These are phyloP conservation scores for Basidiobolus meristosporus DNA, from an alignment of 371 early-diverging fungal genomes.

Conservation along the genomic window DNA sequence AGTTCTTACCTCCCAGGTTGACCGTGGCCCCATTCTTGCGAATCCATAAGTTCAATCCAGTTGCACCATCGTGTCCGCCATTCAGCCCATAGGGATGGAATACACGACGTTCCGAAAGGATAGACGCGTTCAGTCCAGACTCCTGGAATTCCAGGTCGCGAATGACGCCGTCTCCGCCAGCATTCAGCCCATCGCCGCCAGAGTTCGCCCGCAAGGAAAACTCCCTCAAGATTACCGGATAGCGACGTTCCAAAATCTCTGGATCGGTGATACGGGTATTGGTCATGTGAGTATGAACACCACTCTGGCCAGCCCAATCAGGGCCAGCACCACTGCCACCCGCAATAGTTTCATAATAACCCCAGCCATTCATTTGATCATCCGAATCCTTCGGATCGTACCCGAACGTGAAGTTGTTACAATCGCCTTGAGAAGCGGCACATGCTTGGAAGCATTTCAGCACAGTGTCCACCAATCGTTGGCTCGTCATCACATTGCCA, in stretches of 20 bases:
- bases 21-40: slow-evolving; percentile 24
- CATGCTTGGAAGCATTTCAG: slow-evolving; percentile 76
- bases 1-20: slow-evolving; percentile 77
- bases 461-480: slow-evolving; percentile 83
- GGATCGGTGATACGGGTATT: slow-evolving; percentile 94
- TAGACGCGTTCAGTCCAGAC: slow-evolving; percentile 56
- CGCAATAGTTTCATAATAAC: slow-evolving; percentile 91
- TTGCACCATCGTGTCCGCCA: slow-evolving; percentile 60
- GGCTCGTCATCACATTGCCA: slow-evolving; percentile 90
- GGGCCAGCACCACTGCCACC: slow-evolving; percentile 80
- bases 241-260: slow-evolving; percentile 85
- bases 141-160: slow-evolving; percentile 70
- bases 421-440: slow-evolving; percentile 88
- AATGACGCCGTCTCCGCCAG: slow-evolving; percentile 79
- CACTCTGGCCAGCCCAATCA: slow-evolving; percentile 66
- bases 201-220: slow-evolving; percentile 61
- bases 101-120: slow-evolving; percentile 84
- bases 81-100: slow-evolving; percentile 72
- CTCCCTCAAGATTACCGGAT: slow-evolving; percentile 75
- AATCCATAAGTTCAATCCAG: slow-evolving; percentile 65
- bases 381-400: slow-evolving; percentile 30
- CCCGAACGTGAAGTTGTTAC: slow-evolving; percentile 93
- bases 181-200: slow-evolving; percentile 62
- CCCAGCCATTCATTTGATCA: slow-evolving; percentile 49
- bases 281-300: slow-evolving; percentile 59